phyloP scores from a whole-genome alignment of 345 rosid species.

The Citrus sinensis region DVS_A1.0 CM039164.1:506501-507000 shows the following conservation, averaged over 20 bases:
- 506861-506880: constrained; percentile 83
- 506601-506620: background rate
- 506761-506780: background rate
- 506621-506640: background rate
- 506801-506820: background rate
- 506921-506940: constrained; percentile 99
- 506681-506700: background rate
- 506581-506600: background rate
- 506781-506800: background rate
- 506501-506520: constrained; percentile 88
- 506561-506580: constrained; percentile 63
- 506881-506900: constrained; percentile 83
- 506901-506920: constrained; percentile 44
- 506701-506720: background rate
- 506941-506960: constrained; percentile 73
- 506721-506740: background rate
- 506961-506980: background rate
- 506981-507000: background rate
- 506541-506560: constrained; percentile 96
- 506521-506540: constrained; percentile 99
- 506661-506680: background rate
- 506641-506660: background rate
- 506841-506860: constrained; percentile 21
- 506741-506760: background rate
- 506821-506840: constrained; percentile 12